Conservation (phyloP, 306 rosid species). For the Elaeagnus macrophylla region DNA sequence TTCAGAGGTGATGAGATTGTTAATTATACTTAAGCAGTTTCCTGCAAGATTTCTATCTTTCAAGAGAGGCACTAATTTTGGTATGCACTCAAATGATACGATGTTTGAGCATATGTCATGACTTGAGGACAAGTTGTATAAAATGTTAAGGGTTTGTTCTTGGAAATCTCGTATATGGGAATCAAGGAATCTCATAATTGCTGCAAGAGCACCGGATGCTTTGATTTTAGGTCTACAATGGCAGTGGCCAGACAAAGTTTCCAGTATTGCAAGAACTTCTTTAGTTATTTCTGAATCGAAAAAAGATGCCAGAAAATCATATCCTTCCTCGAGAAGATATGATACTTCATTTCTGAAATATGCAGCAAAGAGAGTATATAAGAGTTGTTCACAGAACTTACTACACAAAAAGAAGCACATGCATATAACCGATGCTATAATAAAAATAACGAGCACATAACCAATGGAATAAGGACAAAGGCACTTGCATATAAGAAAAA, state of each 20-base stretch:
- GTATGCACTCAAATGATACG: conserved; percentile 17
- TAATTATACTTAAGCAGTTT: conserved; percentile 5
- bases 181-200: conserved; percentile 14
- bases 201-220: conserved; percentile 25
- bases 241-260: conserved; percentile 12
- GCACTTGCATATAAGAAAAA: no score
- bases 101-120: conserved; percentile 11
- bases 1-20: conserved; percentile 9
- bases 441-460: no score
- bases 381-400: no score
- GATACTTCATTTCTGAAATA: conserved; percentile 13
- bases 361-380: background rate
- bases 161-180: conserved; percentile 1
- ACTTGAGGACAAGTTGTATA: conserved; percentile 14
- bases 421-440: background rate
- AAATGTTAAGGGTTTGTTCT: conserved; percentile 14
- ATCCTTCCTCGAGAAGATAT: conserved; percentile 10
- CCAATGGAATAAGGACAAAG: no score
- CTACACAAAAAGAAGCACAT: no score
- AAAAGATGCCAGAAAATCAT: conserved; percentile 13
- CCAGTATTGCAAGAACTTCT: conserved; percentile 16
- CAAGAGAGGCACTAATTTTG: conserved; percentile 12
- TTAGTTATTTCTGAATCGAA: conserved; percentile 18
- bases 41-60: conserved; percentile 7
- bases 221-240: conserved; percentile 15